phyloP scores from a whole-genome alignment of 257 asterid genomes.

The Oldenlandia corymbosa region DNA sequence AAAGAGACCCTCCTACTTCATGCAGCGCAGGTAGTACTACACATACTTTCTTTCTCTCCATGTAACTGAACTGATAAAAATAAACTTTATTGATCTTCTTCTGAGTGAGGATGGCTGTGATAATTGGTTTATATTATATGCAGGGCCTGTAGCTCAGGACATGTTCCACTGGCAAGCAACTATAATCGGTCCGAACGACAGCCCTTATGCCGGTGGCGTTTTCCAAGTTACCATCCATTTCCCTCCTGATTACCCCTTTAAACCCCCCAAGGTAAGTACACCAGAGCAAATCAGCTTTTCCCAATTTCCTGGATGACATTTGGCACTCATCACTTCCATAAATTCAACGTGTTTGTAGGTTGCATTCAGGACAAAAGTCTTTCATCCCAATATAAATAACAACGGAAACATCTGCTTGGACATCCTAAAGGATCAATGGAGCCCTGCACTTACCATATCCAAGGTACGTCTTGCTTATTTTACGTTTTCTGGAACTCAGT shows the following conservation, averaged over 20 bases:
- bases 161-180: slow-evolving; percentile 96
- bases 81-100: background rate
- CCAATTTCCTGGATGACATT: too few relatives aligned
- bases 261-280: slow-evolving; percentile 70
- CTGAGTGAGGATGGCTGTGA: background rate
- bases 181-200: slow-evolving; percentile 78
- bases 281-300: too few relatives aligned
- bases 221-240: slow-evolving; percentile 87
- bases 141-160: slow-evolving; percentile 82
- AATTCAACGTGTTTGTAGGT: slow-evolving; percentile 39
- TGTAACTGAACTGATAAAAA: too few relatives aligned
- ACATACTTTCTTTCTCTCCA: background rate
- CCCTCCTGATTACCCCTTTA: slow-evolving; percentile 87
- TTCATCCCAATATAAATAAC: slow-evolving; percentile 86
- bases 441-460: slow-evolving; percentile 93
- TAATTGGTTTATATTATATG: background rate
- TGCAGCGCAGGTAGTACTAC: slow-evolving; percentile 67
- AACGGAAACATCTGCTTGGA: slow-evolving; percentile 85
- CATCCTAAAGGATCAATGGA: slow-evolving; percentile 89
- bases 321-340: background rate
- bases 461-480: slow-evolving; percentile 37
- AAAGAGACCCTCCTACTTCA: slow-evolving; percentile 89
- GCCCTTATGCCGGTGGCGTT: slow-evolving; percentile 86
- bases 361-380: slow-evolving; percentile 81
- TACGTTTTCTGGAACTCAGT: too few relatives aligned